Evolutionary conservation across 371 early-diverging fungal species (phyloP), one percentile per base, ranked within the genome.

Genomic region (Saksenaea oblongispora): DNA sequence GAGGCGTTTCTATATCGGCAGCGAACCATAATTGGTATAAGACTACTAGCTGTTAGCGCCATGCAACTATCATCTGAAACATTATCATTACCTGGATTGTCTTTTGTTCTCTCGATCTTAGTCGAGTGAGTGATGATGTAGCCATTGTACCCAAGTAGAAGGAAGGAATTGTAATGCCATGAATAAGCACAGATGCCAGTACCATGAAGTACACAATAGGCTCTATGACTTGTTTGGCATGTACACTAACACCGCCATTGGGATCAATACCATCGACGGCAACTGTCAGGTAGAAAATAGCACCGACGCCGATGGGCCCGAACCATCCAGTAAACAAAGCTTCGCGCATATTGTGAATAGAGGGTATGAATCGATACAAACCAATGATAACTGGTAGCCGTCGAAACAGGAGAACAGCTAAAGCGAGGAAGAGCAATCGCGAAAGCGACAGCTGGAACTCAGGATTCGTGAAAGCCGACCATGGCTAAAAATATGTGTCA

Each of bases 281-380:
- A 17, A 85, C 75, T 31, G 82, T 76, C 22, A 85, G 80, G 63
- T 91, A 92, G 61, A 86, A 98, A 1, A 98, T 69, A 1, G 98
- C 96, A 1, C 91, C 87, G 1, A 87, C 82, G 44, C 98, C 98
- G 14, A 98, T 91, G 5, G 98, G 98, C 0, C 98, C 98, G 79
- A 97, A 98, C 94, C 95, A 98, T 1, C 99, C 99, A 0, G 93
- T 88, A 74, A 97, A 97, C 0, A 95, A 63, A 0, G 93, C 95
- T 64, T 98, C 95, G 17, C 88, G 85, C 68, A 75, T 85, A 4
- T 69, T 89, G 18, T 75, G 73, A 7, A 97, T 70, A 1, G 89
- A 85, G 0, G 93, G 91, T 13, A 94, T 88, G 11, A 73, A 67
- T 13, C 76, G 74, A 54, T 87, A 86, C 22, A 91, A 63, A 0